These are phyloP conservation scores for Fusarium multiceps DNA, from an alignment of 2,329 filamentous ascomycete species.

Conservation along the genomic window DNA sequence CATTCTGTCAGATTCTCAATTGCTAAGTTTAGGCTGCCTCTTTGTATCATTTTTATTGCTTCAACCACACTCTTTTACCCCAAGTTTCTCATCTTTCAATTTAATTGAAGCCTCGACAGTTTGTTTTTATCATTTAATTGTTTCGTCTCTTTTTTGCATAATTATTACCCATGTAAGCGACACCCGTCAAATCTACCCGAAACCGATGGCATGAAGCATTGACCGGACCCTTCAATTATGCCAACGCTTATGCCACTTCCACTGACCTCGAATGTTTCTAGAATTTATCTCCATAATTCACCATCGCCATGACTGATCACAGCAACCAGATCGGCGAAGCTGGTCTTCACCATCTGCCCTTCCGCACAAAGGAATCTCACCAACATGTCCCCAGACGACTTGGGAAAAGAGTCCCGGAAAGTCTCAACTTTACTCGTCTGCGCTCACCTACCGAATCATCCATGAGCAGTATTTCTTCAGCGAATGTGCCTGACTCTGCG, in stretches of 20 bases:
- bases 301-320: slow-evolving; percentile 36
- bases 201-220: not conserved
- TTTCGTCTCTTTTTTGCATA: not conserved
- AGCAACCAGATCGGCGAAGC: slow-evolving; percentile 28
- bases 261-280: not conserved
- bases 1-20: not conserved
- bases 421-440: slow-evolving; percentile 47
- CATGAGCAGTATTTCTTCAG: slow-evolving; percentile 53
- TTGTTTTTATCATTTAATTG: not conserved
- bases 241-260: not conserved
- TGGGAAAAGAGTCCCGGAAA: slow-evolving; percentile 48
- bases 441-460: slow-evolving; percentile 54
- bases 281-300: slow-evolving; percentile 5
- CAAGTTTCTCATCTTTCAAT: slow-evolving; percentile 18
- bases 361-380: slow-evolving; percentile 40
- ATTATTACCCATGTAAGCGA: slow-evolving; percentile 13
- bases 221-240: not conserved
- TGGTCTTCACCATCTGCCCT: slow-evolving; percentile 45
- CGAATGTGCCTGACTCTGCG: slow-evolving; percentile 53
- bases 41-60: slow-evolving; percentile 14
- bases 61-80: slow-evolving; percentile 5
- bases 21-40: slow-evolving; percentile 18
- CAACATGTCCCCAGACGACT: slow-evolving; percentile 1
- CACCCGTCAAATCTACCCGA: not conserved
- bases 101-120: slow-evolving; percentile 1